Evolutionary conservation across 2,329 filamentous ascomycete species (phyloP).

Genomic region (Fusarium euwallaceae): DNA sequence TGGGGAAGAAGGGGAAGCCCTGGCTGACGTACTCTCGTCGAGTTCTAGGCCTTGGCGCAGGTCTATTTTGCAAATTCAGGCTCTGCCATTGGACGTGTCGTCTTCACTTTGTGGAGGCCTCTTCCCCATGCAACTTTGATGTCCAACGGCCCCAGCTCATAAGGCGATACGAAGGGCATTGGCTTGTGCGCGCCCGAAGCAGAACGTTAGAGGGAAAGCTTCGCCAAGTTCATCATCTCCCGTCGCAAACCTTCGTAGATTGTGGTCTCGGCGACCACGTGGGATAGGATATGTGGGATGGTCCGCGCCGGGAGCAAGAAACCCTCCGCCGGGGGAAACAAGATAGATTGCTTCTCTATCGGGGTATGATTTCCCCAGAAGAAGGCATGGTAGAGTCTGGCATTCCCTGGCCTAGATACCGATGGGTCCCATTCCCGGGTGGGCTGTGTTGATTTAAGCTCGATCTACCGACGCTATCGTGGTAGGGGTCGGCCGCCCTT

Average conservation of each 20-base stretch:
- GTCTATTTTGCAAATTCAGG: slow-evolving; percentile 26
- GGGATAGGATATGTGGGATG: slow-evolving; percentile 20
- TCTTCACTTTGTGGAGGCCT: slow-evolving; percentile 4
- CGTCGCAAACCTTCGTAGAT: background rate
- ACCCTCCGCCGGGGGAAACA: slow-evolving; percentile 15
- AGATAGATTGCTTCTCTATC: slow-evolving; percentile 12
- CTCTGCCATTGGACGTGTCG: slow-evolving; percentile 19
- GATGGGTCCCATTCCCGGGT: background rate
- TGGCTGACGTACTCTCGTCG: slow-evolving; percentile 15
- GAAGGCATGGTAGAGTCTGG: background rate
- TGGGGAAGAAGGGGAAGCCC: background rate
- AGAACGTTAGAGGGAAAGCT: background rate
- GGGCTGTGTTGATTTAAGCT: slow-evolving; percentile 25
- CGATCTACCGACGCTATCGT: slow-evolving; percentile 4
- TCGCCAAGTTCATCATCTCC: background rate
- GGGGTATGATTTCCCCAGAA: slow-evolving; percentile 3
- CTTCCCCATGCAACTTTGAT: background rate
- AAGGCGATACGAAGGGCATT: slow-evolving; percentile 23
- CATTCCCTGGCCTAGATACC: background rate
- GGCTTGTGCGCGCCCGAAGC: background rate
- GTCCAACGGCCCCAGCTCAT: slow-evolving; percentile 5
- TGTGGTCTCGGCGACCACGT: slow-evolving; percentile 18
- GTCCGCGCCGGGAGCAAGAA: slow-evolving; percentile 21
- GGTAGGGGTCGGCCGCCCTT: slow-evolving; percentile 39
- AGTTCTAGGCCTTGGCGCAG: slow-evolving; percentile 12